These are phyloP conservation scores for Selaginella moellendorffii DNA, from an alignment of 75 land plant genomes.

Conservation along the genomic window DNA sequence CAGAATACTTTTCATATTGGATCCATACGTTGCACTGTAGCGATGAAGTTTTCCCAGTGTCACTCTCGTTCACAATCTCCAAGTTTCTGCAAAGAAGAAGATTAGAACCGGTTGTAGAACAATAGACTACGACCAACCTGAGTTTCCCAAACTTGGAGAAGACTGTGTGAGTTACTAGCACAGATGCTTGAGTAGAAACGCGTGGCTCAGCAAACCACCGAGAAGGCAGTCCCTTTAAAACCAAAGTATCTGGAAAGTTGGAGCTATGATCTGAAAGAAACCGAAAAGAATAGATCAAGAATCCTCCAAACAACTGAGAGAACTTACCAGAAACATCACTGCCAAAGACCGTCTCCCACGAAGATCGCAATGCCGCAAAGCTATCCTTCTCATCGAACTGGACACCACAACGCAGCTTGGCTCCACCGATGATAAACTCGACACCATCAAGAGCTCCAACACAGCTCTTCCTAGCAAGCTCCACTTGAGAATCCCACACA, in stretches of 20 bases:
- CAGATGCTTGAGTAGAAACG: conserved; percentile 79
- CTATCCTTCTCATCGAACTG: conserved; percentile 36
- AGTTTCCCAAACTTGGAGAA: conserved; percentile 72
- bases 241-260: conserved; percentile 58
- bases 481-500: conserved; percentile 39
- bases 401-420: conserved; percentile 36
- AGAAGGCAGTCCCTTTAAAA: conserved; percentile 60
- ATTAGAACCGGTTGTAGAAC: conserved; percentile 12
- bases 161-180: conserved; percentile 74
- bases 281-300: not conserved
- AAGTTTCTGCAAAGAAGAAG: conserved; percentile 54
- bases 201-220: conserved; percentile 87
- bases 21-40: conserved; percentile 65
- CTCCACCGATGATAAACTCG: conserved; percentile 55
- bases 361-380: conserved; percentile 33
- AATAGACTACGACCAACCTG: conserved; percentile 31
- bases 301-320: conserved; percentile 18
- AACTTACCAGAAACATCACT: not conserved
- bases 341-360: conserved; percentile 30
- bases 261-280: not conserved
- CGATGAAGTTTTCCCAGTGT: conserved; percentile 26
- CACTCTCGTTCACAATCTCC: conserved; percentile 31
- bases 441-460: conserved; percentile 51
- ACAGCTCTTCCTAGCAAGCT: conserved; percentile 30
- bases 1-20: conserved; percentile 50